Evolutionary conservation across 2,329 filamentous ascomycete genomes (phyloP).

Genomic region (Pseudogymnoascus sp.): DNA sequence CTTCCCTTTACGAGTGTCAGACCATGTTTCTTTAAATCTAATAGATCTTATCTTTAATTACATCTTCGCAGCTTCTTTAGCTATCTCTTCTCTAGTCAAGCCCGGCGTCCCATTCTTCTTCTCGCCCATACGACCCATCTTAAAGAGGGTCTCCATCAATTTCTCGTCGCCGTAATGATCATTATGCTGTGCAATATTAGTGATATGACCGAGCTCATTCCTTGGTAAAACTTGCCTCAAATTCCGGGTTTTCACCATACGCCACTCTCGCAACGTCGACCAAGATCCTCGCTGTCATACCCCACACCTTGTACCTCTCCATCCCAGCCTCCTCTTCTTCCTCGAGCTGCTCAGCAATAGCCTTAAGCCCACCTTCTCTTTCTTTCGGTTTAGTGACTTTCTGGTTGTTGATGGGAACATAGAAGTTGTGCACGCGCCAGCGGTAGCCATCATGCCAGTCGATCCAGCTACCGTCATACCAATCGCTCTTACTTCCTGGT

Average conservation of each 20-base stretch:
- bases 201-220: not conserved
- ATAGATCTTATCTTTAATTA: not conserved
- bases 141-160: conserved; percentile 49
- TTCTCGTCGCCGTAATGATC: conserved; percentile 43
- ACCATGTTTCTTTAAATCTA: not conserved
- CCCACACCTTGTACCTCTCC: conserved; percentile 75
- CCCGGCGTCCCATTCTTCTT: conserved; percentile 23
- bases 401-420: conserved; percentile 69
- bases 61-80: conserved; percentile 5
- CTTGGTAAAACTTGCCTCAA: conserved; percentile 44
- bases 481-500: conserved; percentile 35
- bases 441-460: conserved; percentile 59
- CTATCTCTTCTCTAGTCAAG: not conserved
- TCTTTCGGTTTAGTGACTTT: conserved; percentile 51
- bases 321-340: conserved; percentile 36
- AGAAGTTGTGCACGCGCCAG: conserved; percentile 91
- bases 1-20: not conserved
- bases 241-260: conserved; percentile 73
- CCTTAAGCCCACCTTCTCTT: conserved; percentile 34
- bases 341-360: conserved; percentile 36
- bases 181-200: conserved; percentile 20
- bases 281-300: conserved; percentile 86
- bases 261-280: conserved; percentile 82
- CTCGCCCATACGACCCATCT: conserved; percentile 46
- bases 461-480: conserved; percentile 81